phyloP scores from a whole-genome alignment of 345 rosid genomes.

The Populus alba region DNA sequence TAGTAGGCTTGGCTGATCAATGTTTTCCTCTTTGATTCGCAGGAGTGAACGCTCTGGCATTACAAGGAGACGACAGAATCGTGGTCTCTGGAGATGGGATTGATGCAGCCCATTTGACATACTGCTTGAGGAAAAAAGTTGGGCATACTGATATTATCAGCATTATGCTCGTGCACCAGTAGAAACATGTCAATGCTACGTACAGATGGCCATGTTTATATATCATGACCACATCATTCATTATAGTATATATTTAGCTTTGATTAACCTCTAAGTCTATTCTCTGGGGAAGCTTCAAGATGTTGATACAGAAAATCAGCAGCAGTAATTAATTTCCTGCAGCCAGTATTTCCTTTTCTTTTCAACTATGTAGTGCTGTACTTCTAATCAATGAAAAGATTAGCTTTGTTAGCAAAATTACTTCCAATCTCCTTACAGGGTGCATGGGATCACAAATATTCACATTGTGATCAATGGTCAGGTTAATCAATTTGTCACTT shows the following conservation, averaged over 20 bases:
- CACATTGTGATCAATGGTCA: too few species aligned
- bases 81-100: background rate
- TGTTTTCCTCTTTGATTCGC: background rate
- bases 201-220: background rate
- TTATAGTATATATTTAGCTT: background rate
- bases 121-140: background rate
- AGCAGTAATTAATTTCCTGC: background rate
- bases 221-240: too few species aligned
- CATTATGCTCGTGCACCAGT: background rate
- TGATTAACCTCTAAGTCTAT: background rate
- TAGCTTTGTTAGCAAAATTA: too few species aligned
- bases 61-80: background rate
- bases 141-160: background rate
- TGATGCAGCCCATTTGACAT: background rate
- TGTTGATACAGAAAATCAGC: background rate
- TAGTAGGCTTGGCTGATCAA: too few species aligned
- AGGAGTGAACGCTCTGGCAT: background rate
- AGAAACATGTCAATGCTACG: background rate
- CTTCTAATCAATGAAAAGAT: background rate
- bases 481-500: too few species aligned
- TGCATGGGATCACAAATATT: too few species aligned
- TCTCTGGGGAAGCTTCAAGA: background rate
- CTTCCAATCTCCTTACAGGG: too few species aligned
- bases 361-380: background rate
- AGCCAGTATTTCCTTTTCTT: background rate